Conservation (phyloP, 2,329 filamentous ascomycete genomes). For the Colletotrichum lindemuthianum region DNA sequence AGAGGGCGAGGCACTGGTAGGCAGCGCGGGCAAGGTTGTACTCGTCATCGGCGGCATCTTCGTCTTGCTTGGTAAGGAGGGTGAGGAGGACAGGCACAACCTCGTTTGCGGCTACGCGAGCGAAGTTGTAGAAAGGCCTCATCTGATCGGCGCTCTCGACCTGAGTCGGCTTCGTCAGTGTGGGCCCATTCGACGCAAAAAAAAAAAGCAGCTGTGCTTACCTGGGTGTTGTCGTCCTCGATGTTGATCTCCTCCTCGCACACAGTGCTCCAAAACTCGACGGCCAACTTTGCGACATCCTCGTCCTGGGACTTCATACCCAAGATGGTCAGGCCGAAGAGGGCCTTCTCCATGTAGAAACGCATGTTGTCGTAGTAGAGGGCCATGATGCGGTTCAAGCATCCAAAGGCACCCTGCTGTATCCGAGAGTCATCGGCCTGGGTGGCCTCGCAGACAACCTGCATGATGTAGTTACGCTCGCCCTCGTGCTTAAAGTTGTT, state of each 20-base stretch:
- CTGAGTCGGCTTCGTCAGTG: slow-evolving; percentile 41
- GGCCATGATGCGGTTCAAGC: slow-evolving; percentile 97
- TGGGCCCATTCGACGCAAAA: slow-evolving; percentile 8
- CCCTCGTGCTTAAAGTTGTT: slow-evolving; percentile 99
- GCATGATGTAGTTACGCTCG: slow-evolving; percentile 99
- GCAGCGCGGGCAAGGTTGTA: slow-evolving; percentile 96
- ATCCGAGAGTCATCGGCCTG: slow-evolving; percentile 91
- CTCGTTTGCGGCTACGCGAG: slow-evolving; percentile 89
- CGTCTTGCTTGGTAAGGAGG: slow-evolving; percentile 95
- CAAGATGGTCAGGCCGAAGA: slow-evolving; percentile 96
- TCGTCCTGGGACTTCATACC: slow-evolving; percentile 99
- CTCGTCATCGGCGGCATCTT: slow-evolving; percentile 95
- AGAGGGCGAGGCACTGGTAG: slow-evolving; percentile 96
- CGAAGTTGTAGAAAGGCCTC: slow-evolving; percentile 95
- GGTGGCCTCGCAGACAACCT: slow-evolving; percentile 98
- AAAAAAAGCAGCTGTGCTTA: slow-evolving; percentile 48
- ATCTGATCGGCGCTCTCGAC: slow-evolving; percentile 83
- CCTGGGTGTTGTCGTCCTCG: slow-evolving; percentile 92
- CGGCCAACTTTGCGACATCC: slow-evolving; percentile 96
- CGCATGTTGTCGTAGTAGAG: slow-evolving; percentile 99
- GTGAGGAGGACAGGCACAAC: slow-evolving; percentile 91
- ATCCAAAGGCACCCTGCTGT: slow-evolving; percentile 95
- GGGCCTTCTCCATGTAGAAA: slow-evolving; percentile 99
- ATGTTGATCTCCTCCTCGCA: slow-evolving; percentile 99
- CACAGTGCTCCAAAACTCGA: slow-evolving; percentile 99